Evolutionary conservation across 2,329 filamentous ascomycete species (phyloP).

Genomic region (Sclerotinia minor): DNA sequence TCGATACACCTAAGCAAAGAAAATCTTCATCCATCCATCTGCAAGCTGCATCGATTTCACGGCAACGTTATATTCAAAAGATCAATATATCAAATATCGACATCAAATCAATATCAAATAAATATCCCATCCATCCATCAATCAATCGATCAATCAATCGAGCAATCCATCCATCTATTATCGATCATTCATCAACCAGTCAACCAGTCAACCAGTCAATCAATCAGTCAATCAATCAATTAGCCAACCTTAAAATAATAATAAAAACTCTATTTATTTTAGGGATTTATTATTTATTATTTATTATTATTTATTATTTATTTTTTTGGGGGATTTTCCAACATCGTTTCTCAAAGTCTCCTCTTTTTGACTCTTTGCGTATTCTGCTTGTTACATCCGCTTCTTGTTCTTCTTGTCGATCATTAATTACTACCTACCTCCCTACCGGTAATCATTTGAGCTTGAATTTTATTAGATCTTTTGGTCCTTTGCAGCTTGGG

Average conservation of each 20-base stretch:
- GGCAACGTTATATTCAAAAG: neutral
- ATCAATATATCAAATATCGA: neutral
- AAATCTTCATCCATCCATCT: conserved; percentile 5
- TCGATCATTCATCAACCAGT: no score
- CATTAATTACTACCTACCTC: neutral
- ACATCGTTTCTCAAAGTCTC: neutral
- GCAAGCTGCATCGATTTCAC: neutral
- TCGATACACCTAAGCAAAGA: neutral
- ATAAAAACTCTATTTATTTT: neutral
- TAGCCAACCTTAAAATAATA: neutral
- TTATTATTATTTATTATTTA: no score
- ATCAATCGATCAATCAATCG: neutral
- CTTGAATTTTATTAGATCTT: neutral
- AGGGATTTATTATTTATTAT: neutral
- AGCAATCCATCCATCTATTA: no score
- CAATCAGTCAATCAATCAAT: neutral
- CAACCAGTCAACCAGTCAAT: neutral
- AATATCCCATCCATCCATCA: no score
- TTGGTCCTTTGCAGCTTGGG: neutral
- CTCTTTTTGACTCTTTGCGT: neutral
- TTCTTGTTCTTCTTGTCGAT: conserved; percentile 14
- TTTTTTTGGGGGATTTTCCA: neutral
- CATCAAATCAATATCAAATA: neutral
- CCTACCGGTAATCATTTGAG: no score
- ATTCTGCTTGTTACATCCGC: neutral